Evolutionary conservation across 306 rosid genomes (phyloP).

Genomic region (Leucaena leucocephala): DNA sequence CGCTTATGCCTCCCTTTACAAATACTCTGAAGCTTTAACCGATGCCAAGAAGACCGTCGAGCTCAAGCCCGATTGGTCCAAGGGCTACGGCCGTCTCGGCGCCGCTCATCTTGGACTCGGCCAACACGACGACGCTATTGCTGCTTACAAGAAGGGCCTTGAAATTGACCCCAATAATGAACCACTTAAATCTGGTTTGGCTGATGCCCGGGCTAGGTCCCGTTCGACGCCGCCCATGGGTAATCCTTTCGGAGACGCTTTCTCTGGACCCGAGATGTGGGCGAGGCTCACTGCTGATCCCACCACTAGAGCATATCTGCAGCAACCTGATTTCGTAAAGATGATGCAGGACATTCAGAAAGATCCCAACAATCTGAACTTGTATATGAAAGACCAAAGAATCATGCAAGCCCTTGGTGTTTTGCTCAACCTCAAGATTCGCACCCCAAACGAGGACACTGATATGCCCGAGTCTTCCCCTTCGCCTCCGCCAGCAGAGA

Average conservation of each 20-base stretch:
- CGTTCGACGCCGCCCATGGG: constrained; percentile 47
- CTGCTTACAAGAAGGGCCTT: constrained; percentile 80
- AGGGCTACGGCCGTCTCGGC: constrained; percentile 93
- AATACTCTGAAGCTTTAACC: constrained; percentile 67
- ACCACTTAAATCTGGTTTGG: constrained; percentile 71
- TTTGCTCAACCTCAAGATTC: constrained; percentile 78
- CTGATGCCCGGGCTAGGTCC: constrained; percentile 66
- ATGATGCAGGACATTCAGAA: constrained; percentile 98
- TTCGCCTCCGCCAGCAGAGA: constrained; percentile 46
- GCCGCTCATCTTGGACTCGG: constrained; percentile 81
- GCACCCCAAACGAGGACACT: constrained; percentile 50
- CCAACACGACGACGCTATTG: constrained; percentile 63
- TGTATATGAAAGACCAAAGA: constrained; percentile 77
- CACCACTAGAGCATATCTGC: constrained; percentile 68
- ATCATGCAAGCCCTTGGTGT: constrained; percentile 95
- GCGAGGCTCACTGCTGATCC: constrained; percentile 89
- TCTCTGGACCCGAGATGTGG: constrained; percentile 99
- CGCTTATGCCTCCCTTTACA: constrained; percentile 74
- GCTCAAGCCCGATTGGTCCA: constrained; percentile 84
- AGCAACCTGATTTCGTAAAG: constrained; percentile 83
- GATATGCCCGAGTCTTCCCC: constrained; percentile 64
- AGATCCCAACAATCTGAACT: too few species aligned
- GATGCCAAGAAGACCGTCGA: constrained; percentile 93
- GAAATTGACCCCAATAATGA: constrained; percentile 85
- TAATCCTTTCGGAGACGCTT: constrained; percentile 80